Base-by-base conservation (phyloP, 164 flowering plant species). In the Piper betle region DNA sequence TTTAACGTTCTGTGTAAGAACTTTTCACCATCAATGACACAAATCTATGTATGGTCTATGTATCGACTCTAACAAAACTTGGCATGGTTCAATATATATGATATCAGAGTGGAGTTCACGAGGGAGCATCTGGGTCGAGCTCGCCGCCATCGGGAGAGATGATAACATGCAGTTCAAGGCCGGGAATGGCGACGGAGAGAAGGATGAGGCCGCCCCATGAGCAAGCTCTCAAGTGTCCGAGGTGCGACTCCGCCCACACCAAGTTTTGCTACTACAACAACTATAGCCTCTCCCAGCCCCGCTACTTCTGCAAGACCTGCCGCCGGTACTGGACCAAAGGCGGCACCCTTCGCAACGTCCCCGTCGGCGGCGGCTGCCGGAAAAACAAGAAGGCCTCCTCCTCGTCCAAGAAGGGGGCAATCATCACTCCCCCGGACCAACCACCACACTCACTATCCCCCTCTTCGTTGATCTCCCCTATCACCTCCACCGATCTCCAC, bases 211-310 rank as follows among this genome's bases (percentile, higher is more conserved):
- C 96, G 0, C 96, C 58, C 1, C 86, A 82, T 57, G 96, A 81
- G 64, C 88, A 81, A 55, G 78, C 84, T 11, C 80, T 79, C 60
- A 85, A 83, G 56, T 86, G 93, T 59, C 93, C 93, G 0, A 69
- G 93, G 59, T 86, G 93, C 62, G 93, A 86, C 46, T 86, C 93
- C 3, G 74, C 88, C 5, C 84, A 84, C 78, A 86, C 88, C 70
- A 86, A 86, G 68, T 86, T 86, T 53, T 86, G 93, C 69, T 86
- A 86, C 82, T 86, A 86, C 80, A 86, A 86, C 81, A 86, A 86
- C 55, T 86, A 86, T 70, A 86, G 93, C 74, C 87, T 84, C 62
- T 81, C 93, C 53, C 93, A 86, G 70, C 93, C 93, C 12, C 71
- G 93, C 54, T 86, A 86, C 79, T 86, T 86, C 62, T 86, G 93